Evolutionary conservation across 2,329 filamentous ascomycete genomes (phyloP).

Genomic region (Paraphaeosphaeria sporulosa): DNA sequence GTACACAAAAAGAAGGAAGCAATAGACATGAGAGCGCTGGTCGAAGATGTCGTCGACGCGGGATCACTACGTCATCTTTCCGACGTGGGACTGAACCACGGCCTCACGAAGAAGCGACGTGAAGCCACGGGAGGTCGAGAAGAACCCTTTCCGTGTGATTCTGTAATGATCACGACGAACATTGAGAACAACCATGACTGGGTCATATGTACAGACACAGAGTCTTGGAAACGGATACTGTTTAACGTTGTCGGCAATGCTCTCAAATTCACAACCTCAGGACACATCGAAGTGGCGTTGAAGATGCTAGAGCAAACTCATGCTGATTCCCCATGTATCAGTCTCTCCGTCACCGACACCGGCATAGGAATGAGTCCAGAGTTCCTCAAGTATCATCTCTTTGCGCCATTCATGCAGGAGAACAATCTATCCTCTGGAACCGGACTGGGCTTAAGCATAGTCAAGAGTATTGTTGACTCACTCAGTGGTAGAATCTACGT

Average conservation of each 20-base stretch:
- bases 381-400: slow-evolving; percentile 28
- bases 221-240: neutral
- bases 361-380: slow-evolving; percentile 34
- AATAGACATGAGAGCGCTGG: too few relatives aligned
- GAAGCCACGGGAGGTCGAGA: too few relatives aligned
- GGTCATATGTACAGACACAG: neutral
- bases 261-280: slow-evolving; percentile 29
- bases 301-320: slow-evolving; percentile 10
- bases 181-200: neutral
- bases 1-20: too few relatives aligned
- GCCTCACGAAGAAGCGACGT: neutral
- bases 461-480: slow-evolving; percentile 37
- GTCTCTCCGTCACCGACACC: slow-evolving; percentile 26
- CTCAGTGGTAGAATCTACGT: slow-evolving; percentile 40
- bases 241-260: slow-evolving; percentile 26
- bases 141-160: too few relatives aligned
- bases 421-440: slow-evolving; percentile 28
- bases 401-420: slow-evolving; percentile 33
- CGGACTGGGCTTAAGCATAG: slow-evolving; percentile 41
- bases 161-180: neutral
- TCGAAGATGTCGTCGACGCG: too few relatives aligned
- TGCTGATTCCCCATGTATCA: too few relatives aligned
- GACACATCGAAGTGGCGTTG: slow-evolving; percentile 24
- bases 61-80: too few relatives aligned
- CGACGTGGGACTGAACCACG: neutral